Evolutionary conservation across 805 yeast genomes (phyloP), one percentile per base, ranked within the genome.

Genomic region (Yarrowia keelungensis): DNA sequence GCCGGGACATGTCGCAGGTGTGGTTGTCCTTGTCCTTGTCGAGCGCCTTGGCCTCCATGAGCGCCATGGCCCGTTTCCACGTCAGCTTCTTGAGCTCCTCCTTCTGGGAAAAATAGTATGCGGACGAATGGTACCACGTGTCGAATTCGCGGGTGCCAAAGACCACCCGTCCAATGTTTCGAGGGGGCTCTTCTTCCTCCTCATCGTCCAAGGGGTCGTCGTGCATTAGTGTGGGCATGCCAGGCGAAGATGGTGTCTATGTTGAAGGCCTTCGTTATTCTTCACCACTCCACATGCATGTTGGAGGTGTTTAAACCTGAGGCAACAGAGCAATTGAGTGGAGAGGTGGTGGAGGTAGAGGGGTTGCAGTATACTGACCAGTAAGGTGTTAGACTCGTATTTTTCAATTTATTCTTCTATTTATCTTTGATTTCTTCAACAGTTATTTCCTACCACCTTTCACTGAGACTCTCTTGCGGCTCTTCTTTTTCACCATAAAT

Each of bases 61-160:
- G 83, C 14, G 77, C 69, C 53, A 58, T 46, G 53, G 66, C 67
- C 43, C 53, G 43, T 11, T 53, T 56, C 66, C 64, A 56, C 8
- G 69, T 53, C 22, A 43, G 54, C 68, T 58, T 56, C 41, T 56
- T 54, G 68, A 38, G 68, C 56, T 67, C 67, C 22, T 45, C 47
- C 32, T 61, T 45, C 32, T 51, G 78, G 58, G 81, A 81, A 67
- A 77, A 79, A 71, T 92, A 91, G 75, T 91, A 89, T 0, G 92
- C 96, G 3, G 91, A 85, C 73, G 90, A 89, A 0, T 96, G 95
- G 76, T 89, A 92, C 97, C 98, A 92, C 2, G 98, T 89, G 68
- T 86, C 83, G 71, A 93, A 86, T 69, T 84, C 84, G 72, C 81
- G 83, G 22, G 83, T 81, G 0, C 97, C 98, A 70, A 91, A 85